Conservation (phyloP, 768 basidiomycete genomes). For the Leccinum incarnatum region DNA sequence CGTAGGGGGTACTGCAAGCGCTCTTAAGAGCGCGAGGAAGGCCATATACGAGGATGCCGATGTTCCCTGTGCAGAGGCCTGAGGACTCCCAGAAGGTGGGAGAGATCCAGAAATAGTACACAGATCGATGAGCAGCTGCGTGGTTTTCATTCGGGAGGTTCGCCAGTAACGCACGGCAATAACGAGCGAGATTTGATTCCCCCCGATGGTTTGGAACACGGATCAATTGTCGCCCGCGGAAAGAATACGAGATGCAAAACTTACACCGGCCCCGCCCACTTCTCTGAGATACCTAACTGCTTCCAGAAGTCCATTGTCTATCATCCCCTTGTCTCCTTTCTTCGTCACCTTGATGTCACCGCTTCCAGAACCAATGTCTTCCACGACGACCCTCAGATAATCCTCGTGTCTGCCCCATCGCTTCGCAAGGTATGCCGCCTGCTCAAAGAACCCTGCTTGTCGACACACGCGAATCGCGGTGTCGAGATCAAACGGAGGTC, state of each 20-base stretch:
- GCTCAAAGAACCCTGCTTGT: conserved; percentile 94
- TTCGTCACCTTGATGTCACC: conserved; percentile 8
- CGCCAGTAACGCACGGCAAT: conserved; percentile 82
- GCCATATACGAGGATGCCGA: conserved; percentile 68
- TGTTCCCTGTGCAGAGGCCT: conserved; percentile 20
- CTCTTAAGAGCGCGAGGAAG: conserved; percentile 72
- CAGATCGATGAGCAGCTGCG: conserved; percentile 85
- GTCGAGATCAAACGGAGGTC: conserved; percentile 94
- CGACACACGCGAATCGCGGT: conserved; percentile 96
- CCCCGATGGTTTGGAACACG: conserved; percentile 48
- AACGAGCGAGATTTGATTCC: conserved; percentile 80
- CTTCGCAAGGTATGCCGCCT: conserved; percentile 92
- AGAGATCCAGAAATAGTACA: conserved; percentile 68
- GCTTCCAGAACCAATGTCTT: conserved; percentile 61
- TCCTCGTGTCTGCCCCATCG: conserved; percentile 92
- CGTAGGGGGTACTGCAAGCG: conserved; percentile 41
- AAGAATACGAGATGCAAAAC: conserved; percentile 28
- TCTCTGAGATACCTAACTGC: conserved; percentile 37
- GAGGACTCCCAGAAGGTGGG: conserved; percentile 30
- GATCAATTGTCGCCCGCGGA: neutral
- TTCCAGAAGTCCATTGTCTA: conserved; percentile 50
- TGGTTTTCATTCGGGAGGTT: conserved; percentile 84
- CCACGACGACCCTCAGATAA: conserved; percentile 89
- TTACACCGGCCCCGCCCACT: conserved; percentile 61
- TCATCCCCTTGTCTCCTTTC: conserved; percentile 36